phyloP scores from a whole-genome alignment of 257 asterid genomes.

The Capsicum rhomboideum region DNA sequence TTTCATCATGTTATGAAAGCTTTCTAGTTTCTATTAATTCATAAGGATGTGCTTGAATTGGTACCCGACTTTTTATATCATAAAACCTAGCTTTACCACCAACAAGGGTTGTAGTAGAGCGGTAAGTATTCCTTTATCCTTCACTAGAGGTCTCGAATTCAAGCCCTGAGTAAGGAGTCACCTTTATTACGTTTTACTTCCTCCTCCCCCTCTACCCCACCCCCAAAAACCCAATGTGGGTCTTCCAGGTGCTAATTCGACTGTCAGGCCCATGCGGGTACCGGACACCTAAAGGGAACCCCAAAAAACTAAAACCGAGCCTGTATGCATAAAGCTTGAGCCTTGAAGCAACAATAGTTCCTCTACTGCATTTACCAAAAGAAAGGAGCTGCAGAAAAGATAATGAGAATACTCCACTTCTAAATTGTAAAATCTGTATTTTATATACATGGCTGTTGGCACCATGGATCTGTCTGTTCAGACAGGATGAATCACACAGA shows the following conservation, averaged over 20 bases:
- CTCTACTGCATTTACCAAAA: background rate
- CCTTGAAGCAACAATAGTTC: background rate
- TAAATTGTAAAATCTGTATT: background rate
- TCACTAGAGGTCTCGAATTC: no score
- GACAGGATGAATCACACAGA: background rate
- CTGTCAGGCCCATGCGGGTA: background rate
- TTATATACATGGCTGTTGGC: background rate
- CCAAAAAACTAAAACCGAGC: background rate
- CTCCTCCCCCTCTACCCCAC: no score
- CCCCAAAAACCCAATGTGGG: no score
- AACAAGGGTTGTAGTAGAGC: no score
- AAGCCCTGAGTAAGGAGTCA: no score
- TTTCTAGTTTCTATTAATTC: background rate
- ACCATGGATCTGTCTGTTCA: background rate
- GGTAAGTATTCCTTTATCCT: no score
- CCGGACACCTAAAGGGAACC: no score
- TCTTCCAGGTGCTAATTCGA: no score
- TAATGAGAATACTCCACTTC: background rate
- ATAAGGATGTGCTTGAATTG: background rate
- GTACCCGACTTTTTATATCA: background rate
- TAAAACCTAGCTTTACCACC: no score
- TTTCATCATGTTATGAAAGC: background rate
- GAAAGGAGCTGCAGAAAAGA: background rate
- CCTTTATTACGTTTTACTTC: no score
- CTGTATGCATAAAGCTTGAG: background rate